Evolutionary conservation across 2,329 filamentous ascomycete genomes (phyloP), one percentile per base, ranked within the genome.

Genomic region (Rugonectria rugulosa): DNA sequence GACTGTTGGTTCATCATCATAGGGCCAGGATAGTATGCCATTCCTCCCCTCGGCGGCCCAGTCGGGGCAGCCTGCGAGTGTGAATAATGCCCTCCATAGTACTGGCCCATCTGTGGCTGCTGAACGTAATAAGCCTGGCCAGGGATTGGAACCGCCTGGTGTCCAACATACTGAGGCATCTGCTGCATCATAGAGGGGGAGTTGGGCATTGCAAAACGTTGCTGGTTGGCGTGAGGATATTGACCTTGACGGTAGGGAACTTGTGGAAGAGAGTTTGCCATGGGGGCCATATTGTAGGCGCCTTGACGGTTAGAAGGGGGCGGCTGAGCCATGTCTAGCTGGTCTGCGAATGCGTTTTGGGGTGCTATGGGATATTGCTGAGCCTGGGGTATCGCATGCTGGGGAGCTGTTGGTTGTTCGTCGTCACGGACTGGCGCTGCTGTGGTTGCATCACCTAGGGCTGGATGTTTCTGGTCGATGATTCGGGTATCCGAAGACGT

Each of bases 51-150:
- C 5, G 70, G 68, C 12, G 75, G 62, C 47, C 78, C 65, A 52
- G 69, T 34, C 60, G 61, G 37, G 68, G 73, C 42, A 65, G 71
- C 36, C 73, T 77, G 60, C n/a, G 72, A 64, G 15, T 75, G 70
- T 6, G 75, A 63, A 38, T 79, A 62, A 14, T 78, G 75, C 5
- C 70, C 70, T 42, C 68, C 72, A 58, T 81, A 82, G 56, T 76
- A 82, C 11, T 73, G 76, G n/a, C 72, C 65, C 59, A 78, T 73
- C 26, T 77, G 77, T 37, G 78, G 75, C 44, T 79, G 79, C 8
- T 76, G 72, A 48, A 79, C 58, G 57, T 83, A 84, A 59, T 80
- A 84, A 20, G 74, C 74, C 42, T 79, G 79, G 15, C 67, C 70
- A 19, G 70, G 56, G 55, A 79, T 67, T 14, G 72, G 66, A 62